Evolutionary conservation across 495 filamentous ascomycete species (phyloP).

Genomic region (Penicillium parvum): DNA sequence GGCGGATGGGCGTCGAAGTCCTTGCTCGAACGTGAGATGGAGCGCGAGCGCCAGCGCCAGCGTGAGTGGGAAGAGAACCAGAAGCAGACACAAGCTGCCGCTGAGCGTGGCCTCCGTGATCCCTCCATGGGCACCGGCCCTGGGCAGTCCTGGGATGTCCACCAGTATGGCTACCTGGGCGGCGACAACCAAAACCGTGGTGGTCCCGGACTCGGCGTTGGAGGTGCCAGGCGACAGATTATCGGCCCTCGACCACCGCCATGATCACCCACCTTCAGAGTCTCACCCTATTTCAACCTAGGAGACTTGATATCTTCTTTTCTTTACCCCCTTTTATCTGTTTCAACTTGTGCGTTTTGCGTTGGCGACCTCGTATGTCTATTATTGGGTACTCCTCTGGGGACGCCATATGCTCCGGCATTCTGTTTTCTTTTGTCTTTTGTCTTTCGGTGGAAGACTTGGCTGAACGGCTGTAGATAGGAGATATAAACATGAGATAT

Average conservation of each 20-base stretch:
- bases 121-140: slow-evolving; percentile 50
- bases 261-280: slow-evolving; percentile 15
- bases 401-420: too few species aligned
- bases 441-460: too few species aligned
- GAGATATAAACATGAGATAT: too few species aligned
- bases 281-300: slow-evolving; percentile 6
- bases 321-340: neutral
- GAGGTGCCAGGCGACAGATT: slow-evolving; percentile 71
- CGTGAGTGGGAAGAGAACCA: slow-evolving; percentile 94
- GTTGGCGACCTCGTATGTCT: slow-evolving; percentile 16
- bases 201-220: slow-evolving; percentile 60
- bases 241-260: slow-evolving; percentile 70
- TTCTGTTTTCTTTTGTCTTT: neutral
- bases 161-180: slow-evolving; percentile 83
- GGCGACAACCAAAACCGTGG: slow-evolving; percentile 81
- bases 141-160: slow-evolving; percentile 71
- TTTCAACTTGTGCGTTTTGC: slow-evolving; percentile 9
- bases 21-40: slow-evolving; percentile 92
- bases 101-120: slow-evolving; percentile 37
- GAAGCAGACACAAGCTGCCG: slow-evolving; percentile 59
- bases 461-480: too few species aligned
- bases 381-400: neutral
- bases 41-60: slow-evolving; percentile 88
- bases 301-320: neutral
- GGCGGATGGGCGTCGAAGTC: slow-evolving; percentile 76